Evolutionary conservation across 2,329 filamentous ascomycete species (phyloP).

Genomic region (Diplocarpon rosae): DNA sequence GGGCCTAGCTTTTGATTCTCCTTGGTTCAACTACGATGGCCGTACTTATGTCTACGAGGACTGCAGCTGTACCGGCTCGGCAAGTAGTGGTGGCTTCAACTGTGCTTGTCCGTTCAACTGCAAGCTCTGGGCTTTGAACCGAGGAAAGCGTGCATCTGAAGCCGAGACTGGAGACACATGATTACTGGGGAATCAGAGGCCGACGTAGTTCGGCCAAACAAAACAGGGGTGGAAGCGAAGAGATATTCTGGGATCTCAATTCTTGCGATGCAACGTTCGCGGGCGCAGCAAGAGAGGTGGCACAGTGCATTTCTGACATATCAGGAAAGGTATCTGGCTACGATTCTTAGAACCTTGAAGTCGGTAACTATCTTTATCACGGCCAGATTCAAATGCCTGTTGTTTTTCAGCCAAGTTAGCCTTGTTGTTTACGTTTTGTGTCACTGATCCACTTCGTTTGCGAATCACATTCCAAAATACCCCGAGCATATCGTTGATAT

Average conservation of each 20-base stretch:
- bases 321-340: too few relatives aligned
- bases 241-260: not conserved
- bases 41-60: not conserved
- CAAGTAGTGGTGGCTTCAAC: not conserved
- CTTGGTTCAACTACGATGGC: conserved; percentile 1
- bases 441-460: too few relatives aligned
- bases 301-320: too few relatives aligned
- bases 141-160: not conserved
- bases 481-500: too few relatives aligned
- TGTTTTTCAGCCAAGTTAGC: too few relatives aligned
- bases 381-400: too few relatives aligned
- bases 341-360: too few relatives aligned
- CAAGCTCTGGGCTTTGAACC: not conserved
- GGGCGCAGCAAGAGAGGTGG: not conserved
- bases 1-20: not conserved
- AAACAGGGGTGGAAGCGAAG: not conserved
- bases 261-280: not conserved
- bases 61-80: not conserved
- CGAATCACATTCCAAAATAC: too few relatives aligned
- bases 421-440: too few relatives aligned
- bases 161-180: not conserved
- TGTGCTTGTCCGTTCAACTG: conserved; percentile 2
- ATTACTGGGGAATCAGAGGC: not conserved
- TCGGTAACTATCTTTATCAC: too few relatives aligned
- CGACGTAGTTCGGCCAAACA: too few relatives aligned